phyloP scores from a whole-genome alignment of 768 basidiomycete genomes.

The Leccinum sublutescens region DNA sequence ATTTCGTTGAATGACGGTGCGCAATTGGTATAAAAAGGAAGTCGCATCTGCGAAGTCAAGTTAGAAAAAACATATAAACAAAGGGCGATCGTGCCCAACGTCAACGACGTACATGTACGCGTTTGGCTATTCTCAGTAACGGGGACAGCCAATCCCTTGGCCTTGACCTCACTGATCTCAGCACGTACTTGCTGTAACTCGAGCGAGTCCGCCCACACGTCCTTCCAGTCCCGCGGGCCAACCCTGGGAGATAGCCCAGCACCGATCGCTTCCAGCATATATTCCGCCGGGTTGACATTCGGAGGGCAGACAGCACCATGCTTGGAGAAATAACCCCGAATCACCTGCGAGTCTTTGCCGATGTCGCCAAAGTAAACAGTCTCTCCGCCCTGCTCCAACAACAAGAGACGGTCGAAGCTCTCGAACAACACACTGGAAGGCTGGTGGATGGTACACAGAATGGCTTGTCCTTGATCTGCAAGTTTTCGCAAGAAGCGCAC shows the following conservation, averaged over 20 bases:
- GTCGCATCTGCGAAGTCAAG: conserved; percentile 58
- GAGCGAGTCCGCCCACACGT: conserved; percentile 75
- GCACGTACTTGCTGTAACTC: conserved; percentile 45
- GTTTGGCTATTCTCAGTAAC: conserved; percentile 39
- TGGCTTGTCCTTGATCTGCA: conserved; percentile 83
- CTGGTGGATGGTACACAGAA: conserved; percentile 89
- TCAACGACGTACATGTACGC: conserved; percentile 44
- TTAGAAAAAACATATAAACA: not conserved
- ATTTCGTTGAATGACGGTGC: conserved; percentile 63
- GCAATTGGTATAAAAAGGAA: conserved; percentile 71
- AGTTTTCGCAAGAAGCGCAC: conserved; percentile 81
- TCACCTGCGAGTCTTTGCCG: conserved; percentile 63
- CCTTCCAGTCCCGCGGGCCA: conserved; percentile 82
- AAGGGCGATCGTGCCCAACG: not conserved
- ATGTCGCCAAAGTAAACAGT: conserved; percentile 95
- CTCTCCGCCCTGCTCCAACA: conserved; percentile 76
- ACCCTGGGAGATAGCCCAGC: conserved; percentile 73
- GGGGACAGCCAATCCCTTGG: conserved; percentile 43
- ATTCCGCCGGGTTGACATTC: conserved; percentile 78
- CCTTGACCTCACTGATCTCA: conserved; percentile 50
- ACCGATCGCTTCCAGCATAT: conserved; percentile 84
- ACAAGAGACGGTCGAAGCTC: conserved; percentile 72
- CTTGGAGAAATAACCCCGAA: conserved; percentile 74
- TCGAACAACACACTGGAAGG: conserved; percentile 86
- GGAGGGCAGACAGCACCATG: conserved; percentile 70